Conservation (phyloP, 2,329 filamentous ascomycete species). For the Nectriaceae sp. region DNA sequence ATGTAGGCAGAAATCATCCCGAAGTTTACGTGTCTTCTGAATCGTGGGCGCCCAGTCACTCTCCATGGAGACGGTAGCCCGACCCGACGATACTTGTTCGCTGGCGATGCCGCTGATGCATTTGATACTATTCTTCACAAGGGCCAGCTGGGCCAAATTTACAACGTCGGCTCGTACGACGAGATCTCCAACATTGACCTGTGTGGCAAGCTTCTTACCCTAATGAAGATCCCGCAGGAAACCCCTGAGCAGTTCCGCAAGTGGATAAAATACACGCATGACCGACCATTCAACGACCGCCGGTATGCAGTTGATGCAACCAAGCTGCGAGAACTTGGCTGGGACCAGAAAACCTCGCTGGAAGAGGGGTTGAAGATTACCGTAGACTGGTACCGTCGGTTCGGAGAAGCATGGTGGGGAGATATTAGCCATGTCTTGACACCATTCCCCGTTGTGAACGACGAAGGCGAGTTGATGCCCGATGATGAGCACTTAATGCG, state of each 20-base stretch:
- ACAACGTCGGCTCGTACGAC: slow-evolving; percentile 79
- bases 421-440: slow-evolving; percentile 69
- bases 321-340: slow-evolving; percentile 67
- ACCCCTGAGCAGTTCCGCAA: slow-evolving; percentile 55
- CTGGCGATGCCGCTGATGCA: slow-evolving; percentile 77
- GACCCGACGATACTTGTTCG: slow-evolving; percentile 75
- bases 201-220: slow-evolving; percentile 63
- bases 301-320: slow-evolving; percentile 71
- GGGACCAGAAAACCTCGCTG: slow-evolving; percentile 68
- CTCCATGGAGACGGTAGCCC: slow-evolving; percentile 77
- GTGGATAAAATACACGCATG: slow-evolving; percentile 74
- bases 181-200: slow-evolving; percentile 76
- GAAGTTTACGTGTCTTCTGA: slow-evolving; percentile 75
- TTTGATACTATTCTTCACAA: slow-evolving; percentile 84
- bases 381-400: slow-evolving; percentile 69
- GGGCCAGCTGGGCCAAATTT: slow-evolving; percentile 72
- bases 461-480: slow-evolving; percentile 57
- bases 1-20: slow-evolving; percentile 72
- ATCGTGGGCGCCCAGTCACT: slow-evolving; percentile 65
- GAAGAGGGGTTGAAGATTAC: slow-evolving; percentile 64
- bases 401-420: slow-evolving; percentile 71
- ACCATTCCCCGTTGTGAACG: slow-evolving; percentile 64
- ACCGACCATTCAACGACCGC: slow-evolving; percentile 78
- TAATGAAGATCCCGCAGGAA: slow-evolving; percentile 58
- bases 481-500: slow-evolving; percentile 42